Evolutionary conservation across 768 basidiomycete species (phyloP), one percentile per base, ranked within the genome.

Genomic region (Hericium erinaceus): DNA sequence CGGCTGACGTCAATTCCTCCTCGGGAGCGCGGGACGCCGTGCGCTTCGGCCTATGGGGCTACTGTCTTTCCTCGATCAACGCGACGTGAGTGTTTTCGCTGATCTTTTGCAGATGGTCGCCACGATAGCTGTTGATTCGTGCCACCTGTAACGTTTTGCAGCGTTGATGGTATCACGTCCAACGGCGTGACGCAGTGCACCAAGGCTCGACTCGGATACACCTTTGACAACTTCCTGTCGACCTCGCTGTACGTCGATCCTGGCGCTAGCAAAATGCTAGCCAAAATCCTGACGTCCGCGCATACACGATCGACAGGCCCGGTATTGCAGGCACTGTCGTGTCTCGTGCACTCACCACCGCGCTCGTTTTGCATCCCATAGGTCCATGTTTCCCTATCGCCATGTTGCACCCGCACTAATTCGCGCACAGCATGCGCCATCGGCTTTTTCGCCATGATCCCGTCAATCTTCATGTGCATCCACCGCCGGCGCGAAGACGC

Each of bases 41-140:
- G 58, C 71, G 70, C 44, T 80, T 84, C 66, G 84, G 84, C 57
- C 77, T 84, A 54, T 87, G 80, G 75, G 85, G 85, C 37, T 84
- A 81, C 64, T 86, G 84, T 68, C 70, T 77, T 40, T 76, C 77
- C 33, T 73, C 71, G 16, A 64, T 78, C 55, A 68, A 78, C 39
- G 67, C 77, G 64, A 70, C 74, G 79, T 81, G 67, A 65, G 72
- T 65, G 48, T 37, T 13, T 56, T 4, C 39, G 24, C 48, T 12
- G 12, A 54, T 33, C 33, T 33, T 33, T 33, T 33, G 8, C 33
- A 33, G 33, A 33, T 33, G 33, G 33, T 10, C 9, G 33, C 33
- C 5, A 10, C 33, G 33, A 33, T 33, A 9, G 33, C 33, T 33
- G 33, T 33, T 33, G 33, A 33, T n/a, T 3, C 20, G n/a, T n/a